Evolutionary conservation across 208 protist genomes (phyloP).

Genomic region (Wallacemonas collosoma): DNA sequence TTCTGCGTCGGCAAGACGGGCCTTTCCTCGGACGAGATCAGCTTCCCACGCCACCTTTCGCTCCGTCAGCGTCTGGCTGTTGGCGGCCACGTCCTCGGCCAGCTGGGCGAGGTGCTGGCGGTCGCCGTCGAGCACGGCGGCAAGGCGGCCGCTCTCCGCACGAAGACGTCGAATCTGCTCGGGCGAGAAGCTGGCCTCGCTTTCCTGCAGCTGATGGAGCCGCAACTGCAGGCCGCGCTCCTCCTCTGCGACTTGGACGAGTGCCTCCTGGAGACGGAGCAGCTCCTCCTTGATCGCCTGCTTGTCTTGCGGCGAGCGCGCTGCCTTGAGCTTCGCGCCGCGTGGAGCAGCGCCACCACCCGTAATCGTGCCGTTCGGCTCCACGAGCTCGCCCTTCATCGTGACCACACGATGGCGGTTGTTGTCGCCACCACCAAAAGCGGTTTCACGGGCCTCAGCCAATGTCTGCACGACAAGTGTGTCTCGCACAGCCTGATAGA

Average conservation of each 20-base stretch:
- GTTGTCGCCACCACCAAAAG: constrained; percentile 56
- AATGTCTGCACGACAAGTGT: constrained; percentile 97
- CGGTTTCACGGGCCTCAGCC: constrained; percentile 85
- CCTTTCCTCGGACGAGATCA: constrained; percentile 32
- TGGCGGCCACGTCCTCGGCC: constrained; percentile 36
- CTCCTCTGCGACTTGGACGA: constrained; percentile 74
- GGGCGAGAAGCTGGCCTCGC: constrained; percentile 46
- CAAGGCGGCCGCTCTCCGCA: constrained; percentile 48
- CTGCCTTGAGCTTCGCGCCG: constrained; percentile 87
- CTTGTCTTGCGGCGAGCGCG: constrained; percentile 77
- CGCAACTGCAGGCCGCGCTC: constrained; percentile 62
- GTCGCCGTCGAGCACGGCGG: constrained; percentile 48
- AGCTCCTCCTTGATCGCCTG: constrained; percentile 74
- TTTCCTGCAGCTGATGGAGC: constrained; percentile 68
- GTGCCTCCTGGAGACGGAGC: constrained; percentile 66
- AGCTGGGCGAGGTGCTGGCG: constrained; percentile 41
- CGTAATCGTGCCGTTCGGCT: constrained; percentile 97
- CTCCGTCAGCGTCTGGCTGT: constrained; percentile 24
- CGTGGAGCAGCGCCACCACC: constrained; percentile 94
- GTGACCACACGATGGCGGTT: constrained; percentile 96
- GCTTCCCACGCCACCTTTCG: constrained; percentile 33
- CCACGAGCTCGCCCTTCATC: constrained; percentile 96
- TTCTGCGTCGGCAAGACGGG: constrained; percentile 37
- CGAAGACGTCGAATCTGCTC: constrained; percentile 59
- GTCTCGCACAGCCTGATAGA: constrained; percentile 97